Evolutionary conservation across 176 grass and related monocot species (phyloP), one percentile per base, ranked within the genome.

Genomic region (Aegilops umbellulata): DNA sequence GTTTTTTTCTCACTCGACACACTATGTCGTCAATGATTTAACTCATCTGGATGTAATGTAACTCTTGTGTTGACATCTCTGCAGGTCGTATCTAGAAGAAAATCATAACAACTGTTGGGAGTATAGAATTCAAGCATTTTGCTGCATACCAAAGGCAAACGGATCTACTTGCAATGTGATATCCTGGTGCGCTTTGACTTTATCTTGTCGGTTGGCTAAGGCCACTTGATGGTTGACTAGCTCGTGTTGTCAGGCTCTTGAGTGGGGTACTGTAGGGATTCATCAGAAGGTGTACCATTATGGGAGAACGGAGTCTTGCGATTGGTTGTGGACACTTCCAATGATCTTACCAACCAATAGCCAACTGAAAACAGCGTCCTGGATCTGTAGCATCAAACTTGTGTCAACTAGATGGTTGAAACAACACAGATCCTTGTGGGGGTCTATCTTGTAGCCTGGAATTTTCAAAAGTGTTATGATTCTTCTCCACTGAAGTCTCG

Each of bases 161-260:
- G 17, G 57, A 61, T 87, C 61, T 38, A 16, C 46, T 47, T 25
- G 65, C 41, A 61, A 87, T 78, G 13, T 58, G 86, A 32, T 82
- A 72, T 11, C 64, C 38, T 72, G 85, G 89, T 93, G 89, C 53
- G 62, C 61, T 88, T 95, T 93, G 94, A 95, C 94, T 93, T 95
- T 92, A 93, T 96, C 89, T 76, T 93, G 91, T 96, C 85, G 83
- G 89, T 93, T 86, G 84, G 91, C 84, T 83, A 83, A 88, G 85
- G 31, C 87, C 90, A 90, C 82, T 88, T 88, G 81, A 81, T 74
- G 79, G 77, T 88, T 84, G 83, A 67, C 80, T 23, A 77, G 25
- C 51, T 86, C 13, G 53, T 76, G 47, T 46, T 42, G 72, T 86
- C 64, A 76, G 64, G 78, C 35, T 80, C 77, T 44, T 74, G 42